Evolutionary conservation across 257 asterid genomes (phyloP).

Genomic region (Solanum medicagineum): DNA sequence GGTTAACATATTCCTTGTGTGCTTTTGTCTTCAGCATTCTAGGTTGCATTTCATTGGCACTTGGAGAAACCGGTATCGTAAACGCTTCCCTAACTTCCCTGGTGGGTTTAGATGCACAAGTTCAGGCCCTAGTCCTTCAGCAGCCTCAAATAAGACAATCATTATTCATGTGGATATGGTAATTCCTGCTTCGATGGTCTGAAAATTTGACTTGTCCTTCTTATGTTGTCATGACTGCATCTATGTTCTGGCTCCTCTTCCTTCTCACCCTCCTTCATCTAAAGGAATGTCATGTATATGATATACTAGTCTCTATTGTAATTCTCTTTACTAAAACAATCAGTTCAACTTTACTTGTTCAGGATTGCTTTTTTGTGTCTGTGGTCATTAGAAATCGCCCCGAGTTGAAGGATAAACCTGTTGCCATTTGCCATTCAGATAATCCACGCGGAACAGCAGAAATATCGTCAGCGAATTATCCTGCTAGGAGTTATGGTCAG

Average conservation of each 20-base stretch:
- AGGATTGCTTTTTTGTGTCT: constrained; percentile 95
- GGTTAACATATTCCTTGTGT: background rate
- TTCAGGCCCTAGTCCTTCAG: constrained; percentile 17
- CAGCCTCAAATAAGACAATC: constrained; percentile 27
- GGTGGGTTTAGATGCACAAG: constrained; percentile 23
- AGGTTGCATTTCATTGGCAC: constrained; percentile 98
- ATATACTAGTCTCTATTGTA: background rate
- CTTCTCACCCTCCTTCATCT: background rate
- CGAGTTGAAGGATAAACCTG: constrained; percentile 66
- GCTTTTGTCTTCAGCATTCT: constrained; percentile 49
- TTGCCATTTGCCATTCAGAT: constrained; percentile 95
- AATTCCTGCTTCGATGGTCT: constrained; percentile 3
- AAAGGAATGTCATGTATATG: background rate
- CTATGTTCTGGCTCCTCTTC: background rate
- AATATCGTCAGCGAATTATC: constrained; percentile 94
- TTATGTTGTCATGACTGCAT: background rate
- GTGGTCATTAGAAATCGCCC: constrained; percentile 71
- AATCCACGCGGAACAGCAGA: constrained; percentile 86
- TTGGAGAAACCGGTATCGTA: constrained; percentile 92
- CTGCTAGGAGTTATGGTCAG: constrained; percentile 86
- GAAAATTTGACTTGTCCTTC: background rate
- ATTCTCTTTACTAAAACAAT: background rate
- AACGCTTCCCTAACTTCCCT: constrained; percentile 46
- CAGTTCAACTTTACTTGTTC: constrained; percentile 3
- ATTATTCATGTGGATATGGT: constrained; percentile 89